These are phyloP conservation scores for Waltergamsia citrina DNA, from an alignment of 2,329 filamentous ascomycete genomes.

Conservation along the genomic window DNA sequence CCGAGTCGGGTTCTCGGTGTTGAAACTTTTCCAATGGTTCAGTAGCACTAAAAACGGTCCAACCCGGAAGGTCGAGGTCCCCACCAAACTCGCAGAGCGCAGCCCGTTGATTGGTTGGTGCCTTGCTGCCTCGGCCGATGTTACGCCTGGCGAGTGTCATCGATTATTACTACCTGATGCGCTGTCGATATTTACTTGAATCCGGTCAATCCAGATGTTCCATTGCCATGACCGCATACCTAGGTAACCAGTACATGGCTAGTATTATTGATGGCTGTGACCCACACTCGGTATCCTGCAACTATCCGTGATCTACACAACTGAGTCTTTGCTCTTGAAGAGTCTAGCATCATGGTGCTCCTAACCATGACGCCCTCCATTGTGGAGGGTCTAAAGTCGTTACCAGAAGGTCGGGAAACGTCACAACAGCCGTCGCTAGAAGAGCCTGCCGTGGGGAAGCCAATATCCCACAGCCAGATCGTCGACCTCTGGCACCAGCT, in stretches of 20 bases:
- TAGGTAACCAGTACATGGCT: no score
- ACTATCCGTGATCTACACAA: no score
- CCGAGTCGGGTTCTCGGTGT: no score
- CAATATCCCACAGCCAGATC: conserved; percentile 64
- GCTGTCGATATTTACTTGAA: no score
- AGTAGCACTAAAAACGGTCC: conserved; percentile 1
- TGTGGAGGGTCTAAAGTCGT: conserved; percentile 46
- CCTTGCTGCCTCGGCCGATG: background rate
- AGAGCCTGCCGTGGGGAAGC: conserved; percentile 46
- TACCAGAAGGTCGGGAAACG: conserved; percentile 10
- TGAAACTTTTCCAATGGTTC: background rate
- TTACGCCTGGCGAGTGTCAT: background rate
- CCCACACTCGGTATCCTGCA: no score
- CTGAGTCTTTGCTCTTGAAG: no score
- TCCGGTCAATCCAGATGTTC: no score
- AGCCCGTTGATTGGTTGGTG: background rate
- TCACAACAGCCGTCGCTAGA: conserved; percentile 34
- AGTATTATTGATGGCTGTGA: no score
- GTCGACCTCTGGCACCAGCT: conserved; percentile 50
- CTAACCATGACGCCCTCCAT: conserved; percentile 67
- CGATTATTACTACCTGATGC: background rate
- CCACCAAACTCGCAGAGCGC: background rate
- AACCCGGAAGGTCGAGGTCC: background rate
- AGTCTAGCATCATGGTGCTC: conserved; percentile 56
- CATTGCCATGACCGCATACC: no score